Evolutionary conservation across 768 basidiomycete species (phyloP).

Genomic region (Podaxis mareebaensis): DNA sequence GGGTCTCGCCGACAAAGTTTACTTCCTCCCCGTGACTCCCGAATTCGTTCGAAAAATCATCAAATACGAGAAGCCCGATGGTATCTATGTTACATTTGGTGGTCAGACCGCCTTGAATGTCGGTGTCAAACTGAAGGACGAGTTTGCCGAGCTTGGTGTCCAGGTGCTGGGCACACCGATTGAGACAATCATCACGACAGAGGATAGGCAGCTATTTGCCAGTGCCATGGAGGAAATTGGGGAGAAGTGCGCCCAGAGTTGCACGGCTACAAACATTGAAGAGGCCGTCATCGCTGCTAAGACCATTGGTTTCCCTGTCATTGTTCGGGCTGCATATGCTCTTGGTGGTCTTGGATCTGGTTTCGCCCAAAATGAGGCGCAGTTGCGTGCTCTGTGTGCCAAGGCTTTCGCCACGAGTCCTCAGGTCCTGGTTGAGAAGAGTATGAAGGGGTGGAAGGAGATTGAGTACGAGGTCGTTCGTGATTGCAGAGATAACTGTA

Average conservation of each 20-base stretch:
- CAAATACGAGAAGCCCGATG: constrained; percentile 97
- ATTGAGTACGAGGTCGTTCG: constrained; percentile 99
- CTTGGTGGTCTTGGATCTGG: constrained; percentile 95
- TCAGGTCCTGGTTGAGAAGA: constrained; percentile 98
- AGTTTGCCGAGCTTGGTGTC: constrained; percentile 87
- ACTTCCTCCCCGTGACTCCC: constrained; percentile 97
- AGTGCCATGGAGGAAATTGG: constrained; percentile 94
- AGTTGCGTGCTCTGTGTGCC: constrained; percentile 83
- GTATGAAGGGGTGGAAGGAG: constrained; percentile 99
- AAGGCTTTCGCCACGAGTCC: constrained; percentile 98
- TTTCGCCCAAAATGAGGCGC: constrained; percentile 93
- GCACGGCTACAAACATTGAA: constrained; percentile 80
- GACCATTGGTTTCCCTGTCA: constrained; percentile 91
- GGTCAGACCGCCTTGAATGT: constrained; percentile 97
- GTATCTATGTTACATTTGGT: constrained; percentile 98
- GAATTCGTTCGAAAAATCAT: constrained; percentile 98
- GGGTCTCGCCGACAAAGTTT: constrained; percentile 98
- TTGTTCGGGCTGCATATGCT: constrained; percentile 95
- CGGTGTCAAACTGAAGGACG: constrained; percentile 97
- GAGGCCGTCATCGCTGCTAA: constrained; percentile 84
- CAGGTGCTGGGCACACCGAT: constrained; percentile 96
- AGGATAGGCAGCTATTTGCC: constrained; percentile 94
- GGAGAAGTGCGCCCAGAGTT: constrained; percentile 91
- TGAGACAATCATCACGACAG: constrained; percentile 95
- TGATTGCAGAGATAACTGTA: constrained; percentile 97